These are phyloP conservation scores for Epichloe hybrida DNA, from an alignment of 2,329 filamentous ascomycete species.

Conservation along the genomic window DNA sequence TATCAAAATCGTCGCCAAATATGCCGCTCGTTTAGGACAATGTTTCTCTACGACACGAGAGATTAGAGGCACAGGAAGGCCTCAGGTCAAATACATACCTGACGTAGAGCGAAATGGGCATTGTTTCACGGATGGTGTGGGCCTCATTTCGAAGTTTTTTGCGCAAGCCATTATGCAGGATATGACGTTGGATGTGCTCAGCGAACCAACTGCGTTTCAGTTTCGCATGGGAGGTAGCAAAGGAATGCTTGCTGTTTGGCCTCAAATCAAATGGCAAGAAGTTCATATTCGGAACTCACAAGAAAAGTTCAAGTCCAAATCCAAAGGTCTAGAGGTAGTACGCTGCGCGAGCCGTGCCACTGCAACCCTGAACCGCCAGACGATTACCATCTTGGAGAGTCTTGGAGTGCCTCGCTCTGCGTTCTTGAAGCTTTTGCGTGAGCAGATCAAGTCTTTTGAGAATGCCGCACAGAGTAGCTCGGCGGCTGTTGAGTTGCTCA, in stretches of 20 bases:
- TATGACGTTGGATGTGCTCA: slow-evolving; percentile 43
- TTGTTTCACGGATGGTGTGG: slow-evolving; percentile 84
- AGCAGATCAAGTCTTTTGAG: slow-evolving; percentile 56
- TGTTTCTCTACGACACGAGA: slow-evolving; percentile 89
- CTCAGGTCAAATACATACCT: slow-evolving; percentile 43
- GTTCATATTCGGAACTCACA: slow-evolving; percentile 76
- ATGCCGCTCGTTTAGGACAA: slow-evolving; percentile 78
- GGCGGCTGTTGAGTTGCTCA: slow-evolving; percentile 54
- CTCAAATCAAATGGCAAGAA: slow-evolving; percentile 50
- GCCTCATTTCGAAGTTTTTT: slow-evolving; percentile 76
- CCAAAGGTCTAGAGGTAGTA: slow-evolving; percentile 72
- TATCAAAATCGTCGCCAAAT: slow-evolving; percentile 77
- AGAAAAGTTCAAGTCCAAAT: slow-evolving; percentile 64
- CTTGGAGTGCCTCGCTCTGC: slow-evolving; percentile 56
- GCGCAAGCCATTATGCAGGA: slow-evolving; percentile 61
- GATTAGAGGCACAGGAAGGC: slow-evolving; percentile 49
- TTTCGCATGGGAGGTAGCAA: slow-evolving; percentile 90
- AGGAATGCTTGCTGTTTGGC: slow-evolving; percentile 68
- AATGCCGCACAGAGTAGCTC: slow-evolving; percentile 52
- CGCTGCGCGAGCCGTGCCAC: slow-evolving; percentile 62
- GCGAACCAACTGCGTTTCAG: slow-evolving; percentile 70
- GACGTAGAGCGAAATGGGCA: slow-evolving; percentile 59
- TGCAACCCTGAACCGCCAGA: slow-evolving; percentile 78
- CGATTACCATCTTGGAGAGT: slow-evolving; percentile 70
- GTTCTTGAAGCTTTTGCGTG: slow-evolving; percentile 53